phyloP scores from a whole-genome alignment of 2,329 filamentous ascomycete genomes.

The Fusarium clavum region DNA sequence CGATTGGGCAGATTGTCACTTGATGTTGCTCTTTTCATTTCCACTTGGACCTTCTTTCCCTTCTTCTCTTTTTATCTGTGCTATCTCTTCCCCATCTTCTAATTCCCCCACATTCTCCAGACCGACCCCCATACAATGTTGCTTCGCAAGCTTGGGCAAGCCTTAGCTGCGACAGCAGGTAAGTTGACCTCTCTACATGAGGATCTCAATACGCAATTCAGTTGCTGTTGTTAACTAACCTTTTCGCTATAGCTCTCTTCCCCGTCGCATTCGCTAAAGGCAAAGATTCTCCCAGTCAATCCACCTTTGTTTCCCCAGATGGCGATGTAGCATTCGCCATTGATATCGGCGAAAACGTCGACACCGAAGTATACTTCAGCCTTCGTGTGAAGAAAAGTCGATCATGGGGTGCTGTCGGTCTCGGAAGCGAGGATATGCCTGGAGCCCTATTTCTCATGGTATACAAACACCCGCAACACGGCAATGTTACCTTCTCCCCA shows the following conservation, averaged over 20 bases:
- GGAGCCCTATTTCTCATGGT: conserved; percentile 65
- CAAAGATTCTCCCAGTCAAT: conserved; percentile 51
- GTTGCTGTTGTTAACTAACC: background rate
- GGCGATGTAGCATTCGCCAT: conserved; percentile 61
- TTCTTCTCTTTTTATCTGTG: background rate
- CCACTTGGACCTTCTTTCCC: background rate
- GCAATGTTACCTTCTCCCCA: conserved; percentile 67
- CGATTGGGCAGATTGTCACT: conserved; percentile 15
- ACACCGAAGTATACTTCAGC: conserved; percentile 65
- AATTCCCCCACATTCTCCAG: conserved; percentile 24
- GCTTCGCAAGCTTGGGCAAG: conserved; percentile 47
- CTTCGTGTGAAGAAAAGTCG: conserved; percentile 59
- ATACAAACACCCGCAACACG: conserved; percentile 60
- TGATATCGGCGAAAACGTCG: conserved; percentile 60
- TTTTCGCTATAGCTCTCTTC: conserved; percentile 39
- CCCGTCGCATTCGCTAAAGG: conserved; percentile 43
- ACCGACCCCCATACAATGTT: conserved; percentile 44
- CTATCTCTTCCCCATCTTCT: background rate
- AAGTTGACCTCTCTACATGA: conserved; percentile 1
- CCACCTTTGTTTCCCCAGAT: conserved; percentile 59
- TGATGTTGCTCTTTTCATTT: background rate
- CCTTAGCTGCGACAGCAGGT: conserved; percentile 47
- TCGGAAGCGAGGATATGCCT: conserved; percentile 64
- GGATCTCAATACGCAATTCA: background rate
- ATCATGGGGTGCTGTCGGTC: conserved; percentile 67